These are phyloP conservation scores for Prunus padus DNA, from an alignment of 306 rosid species.

Conservation along the genomic window DNA sequence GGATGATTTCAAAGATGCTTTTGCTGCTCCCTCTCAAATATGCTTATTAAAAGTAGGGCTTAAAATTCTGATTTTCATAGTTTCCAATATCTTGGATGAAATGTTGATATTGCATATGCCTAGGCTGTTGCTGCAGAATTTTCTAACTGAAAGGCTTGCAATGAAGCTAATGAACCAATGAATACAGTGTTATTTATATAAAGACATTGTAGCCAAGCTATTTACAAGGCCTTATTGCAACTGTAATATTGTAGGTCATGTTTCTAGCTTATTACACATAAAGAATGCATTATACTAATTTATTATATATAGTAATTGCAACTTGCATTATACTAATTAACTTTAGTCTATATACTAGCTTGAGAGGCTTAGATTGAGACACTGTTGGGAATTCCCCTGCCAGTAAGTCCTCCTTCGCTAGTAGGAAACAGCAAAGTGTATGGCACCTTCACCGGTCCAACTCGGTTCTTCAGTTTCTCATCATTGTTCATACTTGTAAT, in stretches of 20 bases:
- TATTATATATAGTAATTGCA: too few relatives aligned
- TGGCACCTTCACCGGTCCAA: slow-evolving; percentile 62
- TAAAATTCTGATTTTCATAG: not conserved
- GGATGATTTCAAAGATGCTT: not conserved
- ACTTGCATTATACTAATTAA: not conserved
- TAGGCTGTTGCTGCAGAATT: not conserved
- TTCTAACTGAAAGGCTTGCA: not conserved
- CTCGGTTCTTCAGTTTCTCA: slow-evolving; percentile 49
- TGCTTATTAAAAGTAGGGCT: not conserved
- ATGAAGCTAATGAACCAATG: not conserved
- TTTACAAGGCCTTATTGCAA: not conserved
- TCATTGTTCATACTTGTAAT: slow-evolving; percentile 50
- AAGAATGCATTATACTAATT: not conserved
- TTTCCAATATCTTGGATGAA: not conserved
- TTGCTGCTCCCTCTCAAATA: not conserved
- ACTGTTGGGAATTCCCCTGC: slow-evolving; percentile 86
- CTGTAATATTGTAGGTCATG: too few relatives aligned
- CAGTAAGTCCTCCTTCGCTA: slow-evolving; percentile 58
- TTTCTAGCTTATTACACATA: not conserved
- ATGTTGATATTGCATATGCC: not conserved
- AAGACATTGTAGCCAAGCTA: not conserved
- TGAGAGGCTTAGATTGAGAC: slow-evolving; percentile 46
- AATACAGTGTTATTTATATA: not conserved
- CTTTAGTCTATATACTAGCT: not conserved
- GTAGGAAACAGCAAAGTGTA: slow-evolving; percentile 73